Conservation (phyloP, 2,329 filamentous ascomycete genomes). For the Cladophialophora psammophila region DNA sequence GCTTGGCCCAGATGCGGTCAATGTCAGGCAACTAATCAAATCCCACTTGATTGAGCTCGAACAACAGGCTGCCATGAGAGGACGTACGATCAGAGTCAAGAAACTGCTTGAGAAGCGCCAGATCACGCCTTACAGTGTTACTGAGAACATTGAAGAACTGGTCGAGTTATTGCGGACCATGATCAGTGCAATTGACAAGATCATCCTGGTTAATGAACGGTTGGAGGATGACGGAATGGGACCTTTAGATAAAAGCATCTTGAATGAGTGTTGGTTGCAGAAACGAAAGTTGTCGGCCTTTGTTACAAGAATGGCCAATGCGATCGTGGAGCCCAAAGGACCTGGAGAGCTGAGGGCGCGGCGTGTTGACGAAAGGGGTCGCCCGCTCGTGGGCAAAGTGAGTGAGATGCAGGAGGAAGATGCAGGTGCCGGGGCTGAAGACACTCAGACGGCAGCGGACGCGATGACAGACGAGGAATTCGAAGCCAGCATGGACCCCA, state of each 20-base stretch:
- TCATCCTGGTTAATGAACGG: slow-evolving; percentile 38
- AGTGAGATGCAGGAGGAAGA: background rate
- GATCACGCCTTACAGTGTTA: slow-evolving; percentile 25
- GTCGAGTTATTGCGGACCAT: slow-evolving; percentile 43
- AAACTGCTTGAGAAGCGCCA: slow-evolving; percentile 29
- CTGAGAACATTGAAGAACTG: slow-evolving; percentile 35
- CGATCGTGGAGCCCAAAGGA: slow-evolving; percentile 10
- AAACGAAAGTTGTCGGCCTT: slow-evolving; percentile 31
- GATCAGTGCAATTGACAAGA: slow-evolving; percentile 45
- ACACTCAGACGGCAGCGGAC: background rate
- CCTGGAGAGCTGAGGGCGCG: slow-evolving; percentile 4
- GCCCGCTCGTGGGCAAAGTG: background rate
- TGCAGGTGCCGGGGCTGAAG: background rate
- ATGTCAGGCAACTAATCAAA: slow-evolving; percentile 35
- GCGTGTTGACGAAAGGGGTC: slow-evolving; percentile 11
- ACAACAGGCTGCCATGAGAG: slow-evolving; percentile 24
- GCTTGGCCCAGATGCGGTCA: slow-evolving; percentile 28
- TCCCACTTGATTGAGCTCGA: slow-evolving; percentile 34
- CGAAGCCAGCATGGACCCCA: slow-evolving; percentile 10
- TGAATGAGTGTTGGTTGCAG: slow-evolving; percentile 30
- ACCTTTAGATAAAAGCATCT: slow-evolving; percentile 31
- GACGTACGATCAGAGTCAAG: slow-evolving; percentile 30
- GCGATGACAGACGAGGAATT: slow-evolving; percentile 3
- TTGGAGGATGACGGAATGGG: slow-evolving; percentile 38
- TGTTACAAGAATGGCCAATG: slow-evolving; percentile 26